Evolutionary conservation across 805 yeast species (phyloP), one percentile per base, ranked within the genome.

Genomic region (Saturnispora halmiae): DNA sequence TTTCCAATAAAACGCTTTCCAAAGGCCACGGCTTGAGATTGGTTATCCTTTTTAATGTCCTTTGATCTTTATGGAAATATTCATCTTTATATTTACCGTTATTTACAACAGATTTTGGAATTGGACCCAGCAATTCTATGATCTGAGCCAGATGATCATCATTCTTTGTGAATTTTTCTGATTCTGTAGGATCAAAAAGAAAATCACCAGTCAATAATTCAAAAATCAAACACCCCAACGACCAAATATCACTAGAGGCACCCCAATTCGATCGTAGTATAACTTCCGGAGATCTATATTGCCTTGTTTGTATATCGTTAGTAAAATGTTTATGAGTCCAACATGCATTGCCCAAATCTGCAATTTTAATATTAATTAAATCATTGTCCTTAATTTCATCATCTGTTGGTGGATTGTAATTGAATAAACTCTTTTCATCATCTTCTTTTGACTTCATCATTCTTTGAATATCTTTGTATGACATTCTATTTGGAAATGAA

Each of bases 141-240:
- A 92, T 85, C 59, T 92, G 97, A 0, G 97, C 97, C 51, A 92
- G 70, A 59, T 92, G 98, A 59, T 92, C 98, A 55, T 90, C 96
- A 59, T 88, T 95, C 54, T 88, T 88, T 36, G 79, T 59, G 61
- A 85, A 90, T 4, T 82, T 67, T 41, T 73, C 75, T 1, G 88
- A 87, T 46, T 75, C 75, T 39, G 77, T 74, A 4, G 98, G 98
- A 58, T 90, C 96, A 59, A 90, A 92, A 37, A 92, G 61, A 54
- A 88, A 88, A 60, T 90, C 97, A 3, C 97, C 97, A 0, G 98
- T 90, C 33, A 90, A 61, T 19, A 92, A 68, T 64, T 92, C 98
- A 62, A 92, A 92, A 1, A 83, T 68, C 53, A 92, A 63, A 63
- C 97, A 88, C 0, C 94, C 96, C 52, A 83, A 68, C n/a, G 95